A percentile compares a stretch with the other conserved stretches of the same genome.
Conservation (phyloP, 2,329 filamentous ascomycete genomes). For the Chrysosporium queenslandicum region DNA sequence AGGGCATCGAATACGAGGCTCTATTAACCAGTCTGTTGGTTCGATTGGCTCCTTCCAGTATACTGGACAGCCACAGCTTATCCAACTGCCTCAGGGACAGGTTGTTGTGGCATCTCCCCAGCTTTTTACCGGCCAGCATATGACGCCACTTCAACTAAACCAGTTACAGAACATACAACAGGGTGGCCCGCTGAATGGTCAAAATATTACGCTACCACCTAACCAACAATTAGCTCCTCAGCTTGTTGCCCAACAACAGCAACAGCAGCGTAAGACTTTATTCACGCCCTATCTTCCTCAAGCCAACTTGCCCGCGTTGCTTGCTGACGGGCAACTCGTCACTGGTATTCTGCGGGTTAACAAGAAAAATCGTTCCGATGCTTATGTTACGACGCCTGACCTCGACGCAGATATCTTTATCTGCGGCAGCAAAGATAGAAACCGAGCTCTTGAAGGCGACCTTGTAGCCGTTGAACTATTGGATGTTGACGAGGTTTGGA, state of each 20-base stretch:
- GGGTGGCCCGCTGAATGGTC: constrained; percentile 70
- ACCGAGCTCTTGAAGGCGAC: constrained; percentile 91
- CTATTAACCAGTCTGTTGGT: constrained; percentile 72
- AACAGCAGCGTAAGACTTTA: constrained; percentile 92
- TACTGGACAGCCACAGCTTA: constrained; percentile 71
- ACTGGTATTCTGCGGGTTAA: constrained; percentile 95
- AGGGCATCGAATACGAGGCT: constrained; percentile 75
- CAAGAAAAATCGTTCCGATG: constrained; percentile 98
- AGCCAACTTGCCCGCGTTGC: constrained; percentile 78
- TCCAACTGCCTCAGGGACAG: constrained; percentile 74
- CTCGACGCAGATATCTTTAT: constrained; percentile 98
- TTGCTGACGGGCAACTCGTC: constrained; percentile 86
- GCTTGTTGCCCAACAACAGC: constrained; percentile 55
- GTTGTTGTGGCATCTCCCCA: constrained; percentile 67
- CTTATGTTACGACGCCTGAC: constrained; percentile 89
- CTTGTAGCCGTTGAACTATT: constrained; percentile 91
- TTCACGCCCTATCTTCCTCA: constrained; percentile 97
- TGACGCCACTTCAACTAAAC: constrained; percentile 71
- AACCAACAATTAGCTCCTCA: constrained; percentile 63
- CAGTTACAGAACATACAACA: constrained; percentile 59
- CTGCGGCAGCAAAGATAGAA: constrained; percentile 96
- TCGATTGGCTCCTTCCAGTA: constrained; percentile 83
- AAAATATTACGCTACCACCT: constrained; percentile 55
- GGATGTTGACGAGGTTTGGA: constrained; percentile 97
- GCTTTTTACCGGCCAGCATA: constrained; percentile 66